A percentile compares a stretch with the other conserved stretches of the same genome.
Conservation (phyloP, 371 early-diverging fungal species). For the Rhizopus delemar region DNA sequence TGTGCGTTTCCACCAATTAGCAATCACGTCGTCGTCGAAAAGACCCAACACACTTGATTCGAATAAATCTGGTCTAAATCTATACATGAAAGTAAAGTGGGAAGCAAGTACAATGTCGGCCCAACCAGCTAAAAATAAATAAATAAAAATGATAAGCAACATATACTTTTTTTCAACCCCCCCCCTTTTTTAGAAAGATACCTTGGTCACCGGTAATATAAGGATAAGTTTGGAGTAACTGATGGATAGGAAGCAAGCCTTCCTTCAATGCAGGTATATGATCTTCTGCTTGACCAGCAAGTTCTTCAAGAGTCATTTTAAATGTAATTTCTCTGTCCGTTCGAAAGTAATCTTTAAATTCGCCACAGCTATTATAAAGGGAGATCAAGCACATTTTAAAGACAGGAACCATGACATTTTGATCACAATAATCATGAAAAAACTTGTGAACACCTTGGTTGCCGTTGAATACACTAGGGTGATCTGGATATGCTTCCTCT, state of each 20-base stretch:
- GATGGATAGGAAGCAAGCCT: not conserved
- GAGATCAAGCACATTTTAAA: conserved; percentile 9
- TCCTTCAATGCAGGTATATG: conserved; percentile 7
- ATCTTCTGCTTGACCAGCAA: conserved; percentile 12
- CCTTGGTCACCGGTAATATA: conserved; percentile 23
- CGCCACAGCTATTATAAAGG: conserved; percentile 5
- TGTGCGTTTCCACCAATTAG: conserved; percentile 22
- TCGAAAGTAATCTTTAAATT: conserved; percentile 7
- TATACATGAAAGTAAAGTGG: conserved; percentile 2
- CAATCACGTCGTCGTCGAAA: not conserved
- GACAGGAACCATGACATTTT: not conserved
- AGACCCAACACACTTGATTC: conserved; percentile 8
- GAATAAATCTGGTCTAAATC: conserved; percentile 11
- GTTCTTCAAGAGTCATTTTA: conserved; percentile 10
- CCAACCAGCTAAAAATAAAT: conserved; percentile 17
- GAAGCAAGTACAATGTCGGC: conserved; percentile 22
- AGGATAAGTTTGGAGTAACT: conserved; percentile 1
- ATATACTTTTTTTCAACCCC: too few species aligned
- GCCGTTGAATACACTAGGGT: conserved; percentile 20
- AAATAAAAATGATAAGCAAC: not conserved
- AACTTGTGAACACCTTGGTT: conserved; percentile 16
- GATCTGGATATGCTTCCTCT: conserved; percentile 17
- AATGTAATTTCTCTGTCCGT: conserved; percentile 10
- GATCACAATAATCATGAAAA: conserved; percentile 7
- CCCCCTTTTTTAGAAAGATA: not conserved